Percentiles rank a stretch among this genome's conserved stretches.
phyloP scores from a whole-genome alignment of 2,329 filamentous ascomycete genomes.

The Lojkania enalia region DNA sequence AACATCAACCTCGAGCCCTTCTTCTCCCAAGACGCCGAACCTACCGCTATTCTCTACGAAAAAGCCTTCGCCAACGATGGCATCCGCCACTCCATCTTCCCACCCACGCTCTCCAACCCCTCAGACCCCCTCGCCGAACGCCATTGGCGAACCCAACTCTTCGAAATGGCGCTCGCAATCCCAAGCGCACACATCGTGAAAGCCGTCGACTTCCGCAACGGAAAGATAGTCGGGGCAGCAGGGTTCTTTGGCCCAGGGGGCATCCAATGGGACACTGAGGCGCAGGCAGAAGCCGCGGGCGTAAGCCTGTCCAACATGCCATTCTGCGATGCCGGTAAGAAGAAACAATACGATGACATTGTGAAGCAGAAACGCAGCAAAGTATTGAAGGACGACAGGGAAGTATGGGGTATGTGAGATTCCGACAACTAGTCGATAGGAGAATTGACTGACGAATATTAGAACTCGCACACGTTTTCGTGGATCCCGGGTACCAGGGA shows the following conservation, averaged over 20 bases:
- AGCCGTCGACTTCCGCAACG: slow-evolving; percentile 8
- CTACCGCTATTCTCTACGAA: slow-evolving; percentile 8
- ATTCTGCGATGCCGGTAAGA: too few species aligned
- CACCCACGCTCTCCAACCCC: background rate
- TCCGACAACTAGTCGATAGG: background rate
- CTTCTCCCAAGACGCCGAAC: slow-evolving; percentile 1
- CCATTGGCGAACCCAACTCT: slow-evolving; percentile 1
- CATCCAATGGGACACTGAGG: slow-evolving; percentile 3
- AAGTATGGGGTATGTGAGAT: slow-evolving; percentile 17
- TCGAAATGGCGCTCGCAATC: background rate
- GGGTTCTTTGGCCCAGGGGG: slow-evolving; percentile 13
- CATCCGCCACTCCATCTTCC: slow-evolving; percentile 3
- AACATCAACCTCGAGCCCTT: slow-evolving; percentile 8
- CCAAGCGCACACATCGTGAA: slow-evolving; percentile 7
- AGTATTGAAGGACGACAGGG: slow-evolving; percentile 8
- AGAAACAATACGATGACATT: background rate
- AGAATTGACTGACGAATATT: background rate
- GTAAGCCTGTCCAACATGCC: too few species aligned
- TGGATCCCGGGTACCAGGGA: slow-evolving; percentile 21
- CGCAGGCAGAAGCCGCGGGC: background rate
- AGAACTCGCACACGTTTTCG: slow-evolving; percentile 20
- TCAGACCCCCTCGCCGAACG: slow-evolving; percentile 4
- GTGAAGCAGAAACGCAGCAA: slow-evolving; percentile 8
- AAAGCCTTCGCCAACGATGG: slow-evolving; percentile 9
- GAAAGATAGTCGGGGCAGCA: slow-evolving; percentile 7